phyloP scores from a whole-genome alignment of 164 flowering plant species.

The Cinnamomum micranthum region DNA sequence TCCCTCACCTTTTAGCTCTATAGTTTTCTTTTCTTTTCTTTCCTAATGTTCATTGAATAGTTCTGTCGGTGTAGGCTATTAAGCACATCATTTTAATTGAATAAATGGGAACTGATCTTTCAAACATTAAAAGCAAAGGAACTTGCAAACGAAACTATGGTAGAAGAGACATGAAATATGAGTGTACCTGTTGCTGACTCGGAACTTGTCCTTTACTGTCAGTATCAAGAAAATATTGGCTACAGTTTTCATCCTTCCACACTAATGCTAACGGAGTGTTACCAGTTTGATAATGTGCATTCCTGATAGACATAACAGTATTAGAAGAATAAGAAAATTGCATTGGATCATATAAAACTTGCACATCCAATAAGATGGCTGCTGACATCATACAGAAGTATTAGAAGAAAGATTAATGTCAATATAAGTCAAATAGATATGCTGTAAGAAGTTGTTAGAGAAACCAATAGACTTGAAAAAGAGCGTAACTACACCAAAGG shows the following conservation, averaged over 20 bases:
- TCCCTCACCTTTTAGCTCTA: no score
- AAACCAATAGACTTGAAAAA: no score
- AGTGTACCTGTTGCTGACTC: slow-evolving; percentile 73
- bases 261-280: slow-evolving; percentile 83
- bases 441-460: no score
- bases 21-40: no score
- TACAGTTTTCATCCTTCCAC: slow-evolving; percentile 94
- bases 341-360: not conserved
- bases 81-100: no score
- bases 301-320: slow-evolving; percentile 32
- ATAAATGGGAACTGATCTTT: no score
- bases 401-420: not conserved
- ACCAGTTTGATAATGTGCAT: slow-evolving; percentile 93
- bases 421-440: no score
- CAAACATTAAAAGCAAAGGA: no score
- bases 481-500: no score
- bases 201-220: slow-evolving; percentile 82
- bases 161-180: not conserved
- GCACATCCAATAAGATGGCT: not conserved
- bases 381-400: not conserved
- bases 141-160: not conserved
- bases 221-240: slow-evolving; percentile 94
- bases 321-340: not conserved
- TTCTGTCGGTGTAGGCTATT: no score
- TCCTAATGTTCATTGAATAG: no score